Conservation (phyloP, 352 stramenopile genomes). For the Pythium sp. region DNA sequence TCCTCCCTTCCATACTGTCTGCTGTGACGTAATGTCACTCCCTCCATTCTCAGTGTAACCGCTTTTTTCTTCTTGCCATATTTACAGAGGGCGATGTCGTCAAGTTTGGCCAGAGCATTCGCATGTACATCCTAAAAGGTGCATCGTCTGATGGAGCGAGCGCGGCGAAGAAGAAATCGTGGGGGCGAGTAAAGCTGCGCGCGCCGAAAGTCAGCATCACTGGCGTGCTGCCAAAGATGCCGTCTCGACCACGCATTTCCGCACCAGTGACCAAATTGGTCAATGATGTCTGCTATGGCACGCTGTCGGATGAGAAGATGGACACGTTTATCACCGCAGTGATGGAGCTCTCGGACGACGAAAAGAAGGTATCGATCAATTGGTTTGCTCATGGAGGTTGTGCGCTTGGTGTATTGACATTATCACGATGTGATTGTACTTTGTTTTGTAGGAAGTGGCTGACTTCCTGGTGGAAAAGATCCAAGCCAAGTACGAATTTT, state of each 20-base stretch:
- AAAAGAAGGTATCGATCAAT: slow-evolving; percentile 45
- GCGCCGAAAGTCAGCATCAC: slow-evolving; percentile 73
- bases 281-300: slow-evolving; percentile 82
- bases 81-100: slow-evolving; percentile 73
- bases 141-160: slow-evolving; percentile 59
- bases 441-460: slow-evolving; percentile 50
- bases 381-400: neutral
- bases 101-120: slow-evolving; percentile 86
- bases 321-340: slow-evolving; percentile 63
- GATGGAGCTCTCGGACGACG: slow-evolving; percentile 66
- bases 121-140: slow-evolving; percentile 82
- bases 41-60: neutral
- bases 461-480: slow-evolving; percentile 85
- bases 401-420: neutral
- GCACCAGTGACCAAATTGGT: slow-evolving; percentile 70
- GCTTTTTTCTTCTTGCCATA: neutral
- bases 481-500: slow-evolving; percentile 81
- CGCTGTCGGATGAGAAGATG: slow-evolving; percentile 67
- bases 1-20: neutral
- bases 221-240: slow-evolving; percentile 65
- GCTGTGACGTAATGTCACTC: neutral
- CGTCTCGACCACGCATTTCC: slow-evolving; percentile 53
- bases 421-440: neutral
- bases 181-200: slow-evolving; percentile 71
- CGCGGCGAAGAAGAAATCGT: slow-evolving; percentile 76